Evolutionary conservation across 1,284 basidiomycete species (phyloP).

Genomic region (Retiboletus fuscus): DNA sequence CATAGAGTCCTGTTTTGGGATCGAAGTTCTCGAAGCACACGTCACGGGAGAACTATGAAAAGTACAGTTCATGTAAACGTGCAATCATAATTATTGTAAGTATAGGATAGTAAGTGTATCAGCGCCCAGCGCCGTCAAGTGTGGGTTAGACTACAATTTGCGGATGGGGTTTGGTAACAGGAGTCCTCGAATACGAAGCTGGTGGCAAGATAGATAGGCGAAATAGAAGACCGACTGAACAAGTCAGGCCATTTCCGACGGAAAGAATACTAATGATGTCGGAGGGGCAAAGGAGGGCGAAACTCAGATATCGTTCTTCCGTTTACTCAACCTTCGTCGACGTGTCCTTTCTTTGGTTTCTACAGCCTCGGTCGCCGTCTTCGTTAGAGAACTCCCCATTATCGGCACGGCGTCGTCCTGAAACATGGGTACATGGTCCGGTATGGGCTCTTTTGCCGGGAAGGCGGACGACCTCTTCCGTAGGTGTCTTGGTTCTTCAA

Average conservation of each 20-base stretch:
- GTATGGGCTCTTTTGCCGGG: slow-evolving; percentile 43
- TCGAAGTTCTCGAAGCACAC: slow-evolving; percentile 19
- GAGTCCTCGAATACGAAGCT: slow-evolving; percentile 27
- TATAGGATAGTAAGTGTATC: slow-evolving; percentile 18
- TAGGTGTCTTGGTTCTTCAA: slow-evolving; percentile 35
- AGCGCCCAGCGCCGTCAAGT: slow-evolving; percentile 33
- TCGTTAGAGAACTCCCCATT: slow-evolving; percentile 25
- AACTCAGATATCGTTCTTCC: slow-evolving; percentile 45
- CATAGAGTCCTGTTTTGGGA: slow-evolving; percentile 16
- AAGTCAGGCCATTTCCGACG: slow-evolving; percentile 42
- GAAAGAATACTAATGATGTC: slow-evolving; percentile 24
- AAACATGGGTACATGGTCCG: slow-evolving; percentile 34
- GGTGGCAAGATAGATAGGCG: slow-evolving; percentile 23
- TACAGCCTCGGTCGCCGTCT: slow-evolving; percentile 34
- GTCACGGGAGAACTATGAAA: slow-evolving; percentile 21
- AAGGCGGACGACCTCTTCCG: slow-evolving; percentile 44
- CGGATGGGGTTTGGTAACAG: background rate
- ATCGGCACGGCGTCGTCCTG: slow-evolving; percentile 31
- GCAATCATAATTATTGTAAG: slow-evolving; percentile 15
- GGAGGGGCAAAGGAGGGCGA: slow-evolving; percentile 20
- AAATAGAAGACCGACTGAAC: slow-evolving; percentile 41
- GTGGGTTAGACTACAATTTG: slow-evolving; percentile 33
- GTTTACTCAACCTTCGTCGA: slow-evolving; percentile 51
- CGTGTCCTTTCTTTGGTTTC: slow-evolving; percentile 41
- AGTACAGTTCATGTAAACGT: slow-evolving; percentile 13